Conservation (phyloP, 441 rosid genomes). For the Jatropha multifida region DNA sequence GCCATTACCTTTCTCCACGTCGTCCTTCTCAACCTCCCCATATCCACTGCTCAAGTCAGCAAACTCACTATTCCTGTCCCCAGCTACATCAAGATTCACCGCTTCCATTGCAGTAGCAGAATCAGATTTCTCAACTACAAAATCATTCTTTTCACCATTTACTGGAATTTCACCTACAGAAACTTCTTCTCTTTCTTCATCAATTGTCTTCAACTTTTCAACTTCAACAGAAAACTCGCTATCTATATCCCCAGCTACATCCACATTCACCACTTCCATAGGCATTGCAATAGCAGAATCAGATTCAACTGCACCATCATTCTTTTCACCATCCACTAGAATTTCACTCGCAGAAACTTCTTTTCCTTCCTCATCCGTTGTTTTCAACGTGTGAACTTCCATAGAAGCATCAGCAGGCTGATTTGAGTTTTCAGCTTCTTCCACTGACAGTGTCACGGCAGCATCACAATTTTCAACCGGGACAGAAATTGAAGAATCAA, state of each 20-base stretch:
- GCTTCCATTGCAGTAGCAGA: slow-evolving; percentile 16
- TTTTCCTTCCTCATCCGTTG: neutral
- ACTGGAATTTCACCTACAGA: slow-evolving; percentile 4
- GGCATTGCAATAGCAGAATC: slow-evolving; percentile 13
- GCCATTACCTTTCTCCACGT: slow-evolving; percentile 17
- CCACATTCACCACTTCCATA: slow-evolving; percentile 13
- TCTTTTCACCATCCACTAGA: slow-evolving; percentile 13
- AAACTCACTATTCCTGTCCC: neutral
- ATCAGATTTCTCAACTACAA: slow-evolving; percentile 7
- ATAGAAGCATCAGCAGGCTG: neutral
- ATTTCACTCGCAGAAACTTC: slow-evolving; percentile 3
- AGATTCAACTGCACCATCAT: slow-evolving; percentile 10
- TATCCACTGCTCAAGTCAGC: neutral
- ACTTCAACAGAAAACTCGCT: slow-evolving; percentile 2
- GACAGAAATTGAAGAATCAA: neutral
- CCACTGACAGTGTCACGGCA: neutral
- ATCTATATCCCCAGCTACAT: slow-evolving; percentile 11
- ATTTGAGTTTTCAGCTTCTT: neutral
- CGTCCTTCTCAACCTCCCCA: neutral
- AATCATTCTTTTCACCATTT: slow-evolving; percentile 12
- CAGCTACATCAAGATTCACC: slow-evolving; percentile 15
- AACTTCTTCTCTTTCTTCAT: slow-evolving; percentile 6
- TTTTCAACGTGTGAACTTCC: slow-evolving; percentile 13
- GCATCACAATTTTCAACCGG: neutral
- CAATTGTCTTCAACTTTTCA: slow-evolving; percentile 6